These are phyloP conservation scores for Dentipellis sp. DNA, from an alignment of 768 basidiomycete species.

Conservation along the genomic window DNA sequence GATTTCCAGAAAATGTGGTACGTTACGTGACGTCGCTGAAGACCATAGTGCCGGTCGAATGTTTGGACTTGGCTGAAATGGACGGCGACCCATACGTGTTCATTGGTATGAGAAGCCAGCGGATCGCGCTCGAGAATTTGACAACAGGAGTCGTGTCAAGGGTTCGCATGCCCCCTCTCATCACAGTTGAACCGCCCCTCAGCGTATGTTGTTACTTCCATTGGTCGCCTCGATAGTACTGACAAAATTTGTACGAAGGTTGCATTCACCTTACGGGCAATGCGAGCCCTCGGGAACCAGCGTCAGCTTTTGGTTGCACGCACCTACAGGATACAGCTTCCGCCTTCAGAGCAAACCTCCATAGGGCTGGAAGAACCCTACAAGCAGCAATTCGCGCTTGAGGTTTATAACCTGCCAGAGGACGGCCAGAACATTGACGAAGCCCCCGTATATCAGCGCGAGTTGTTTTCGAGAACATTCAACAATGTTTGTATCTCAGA, in stretches of 20 bases:
- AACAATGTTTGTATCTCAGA: background rate
- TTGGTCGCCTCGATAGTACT: too few species aligned
- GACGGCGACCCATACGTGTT: conserved; percentile 1
- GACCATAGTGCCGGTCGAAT: background rate
- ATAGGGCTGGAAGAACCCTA: too few species aligned
- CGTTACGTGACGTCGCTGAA: background rate
- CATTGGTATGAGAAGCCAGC: background rate
- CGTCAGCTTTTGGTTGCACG: background rate
- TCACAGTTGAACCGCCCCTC: too few species aligned
- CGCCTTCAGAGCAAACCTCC: too few species aligned
- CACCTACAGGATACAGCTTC: background rate
- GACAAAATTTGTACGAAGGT: background rate
- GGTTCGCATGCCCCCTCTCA: too few species aligned
- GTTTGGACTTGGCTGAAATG: background rate
- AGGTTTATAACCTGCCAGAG: background rate
- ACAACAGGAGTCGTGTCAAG: too few species aligned
- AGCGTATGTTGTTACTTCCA: too few species aligned
- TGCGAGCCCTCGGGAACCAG: background rate
- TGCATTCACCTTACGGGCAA: background rate
- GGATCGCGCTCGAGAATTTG: background rate
- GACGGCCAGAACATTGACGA: too few species aligned
- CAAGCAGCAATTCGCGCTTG: background rate
- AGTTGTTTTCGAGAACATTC: background rate
- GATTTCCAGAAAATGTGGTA: background rate
- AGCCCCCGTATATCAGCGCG: background rate